Percentiles rank a stretch among this genome's conserved stretches.
phyloP scores from a whole-genome alignment of 108 stramenopile genomes.

The Pseudonitzschia multiseries region DNA sequence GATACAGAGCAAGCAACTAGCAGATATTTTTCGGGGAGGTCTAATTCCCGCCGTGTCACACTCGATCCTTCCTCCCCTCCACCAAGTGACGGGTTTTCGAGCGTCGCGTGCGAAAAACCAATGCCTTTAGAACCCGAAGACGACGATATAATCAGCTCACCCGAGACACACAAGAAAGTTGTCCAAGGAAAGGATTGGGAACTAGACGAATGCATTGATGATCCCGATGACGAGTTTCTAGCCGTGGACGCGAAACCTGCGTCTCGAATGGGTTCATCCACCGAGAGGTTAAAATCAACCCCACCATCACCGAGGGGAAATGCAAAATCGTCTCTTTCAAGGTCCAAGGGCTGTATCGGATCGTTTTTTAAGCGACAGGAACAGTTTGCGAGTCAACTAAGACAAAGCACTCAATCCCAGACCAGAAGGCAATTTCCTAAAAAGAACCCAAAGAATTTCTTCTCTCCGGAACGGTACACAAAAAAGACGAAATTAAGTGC shows the following conservation, averaged over 20 bases:
- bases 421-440: not conserved
- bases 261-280: not conserved
- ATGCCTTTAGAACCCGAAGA: not conserved
- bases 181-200: not conserved
- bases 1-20: not conserved
- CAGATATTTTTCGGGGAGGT: not conserved
- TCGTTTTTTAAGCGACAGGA: not conserved
- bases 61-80: not conserved
- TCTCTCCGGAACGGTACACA: not conserved
- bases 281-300: not conserved
- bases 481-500: not conserved
- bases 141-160: not conserved
- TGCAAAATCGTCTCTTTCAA: not conserved
- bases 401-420: not conserved
- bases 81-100: not conserved
- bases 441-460: not conserved
- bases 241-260: not conserved
- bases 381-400: slow-evolving; percentile 7
- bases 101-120: not conserved
- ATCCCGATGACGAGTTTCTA: not conserved
- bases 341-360: not conserved
- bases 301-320: not conserved
- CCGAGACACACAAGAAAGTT: not conserved
- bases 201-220: slow-evolving; percentile 16
- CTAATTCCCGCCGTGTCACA: slow-evolving; percentile 7